Percentiles rank a stretch among this genome's conserved stretches.
Evolutionary conservation across 1,139 yeast species (phyloP).

Genomic region (Suhomyces coccinellae): DNA sequence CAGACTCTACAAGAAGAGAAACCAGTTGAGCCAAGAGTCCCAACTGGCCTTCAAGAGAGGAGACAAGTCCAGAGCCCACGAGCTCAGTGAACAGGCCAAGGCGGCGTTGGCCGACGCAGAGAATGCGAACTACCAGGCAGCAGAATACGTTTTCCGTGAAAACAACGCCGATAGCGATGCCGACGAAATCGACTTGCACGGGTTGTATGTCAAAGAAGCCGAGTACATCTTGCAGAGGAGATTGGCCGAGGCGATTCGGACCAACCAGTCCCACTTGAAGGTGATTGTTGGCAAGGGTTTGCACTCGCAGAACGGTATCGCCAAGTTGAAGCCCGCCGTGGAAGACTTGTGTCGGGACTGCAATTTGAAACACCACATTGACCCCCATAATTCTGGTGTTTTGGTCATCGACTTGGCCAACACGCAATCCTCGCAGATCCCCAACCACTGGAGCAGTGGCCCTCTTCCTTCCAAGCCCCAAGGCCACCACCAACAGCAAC

Average conservation of each 20-base stretch:
- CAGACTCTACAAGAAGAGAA: slow-evolving; percentile 57
- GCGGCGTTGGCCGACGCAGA: slow-evolving; percentile 62
- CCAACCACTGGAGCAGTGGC: slow-evolving; percentile 46
- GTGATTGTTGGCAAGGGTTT: slow-evolving; percentile 95
- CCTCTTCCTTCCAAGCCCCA: slow-evolving; percentile 27
- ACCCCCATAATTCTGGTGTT: slow-evolving; percentile 77
- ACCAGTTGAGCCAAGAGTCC: slow-evolving; percentile 61
- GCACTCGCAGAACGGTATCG: slow-evolving; percentile 79
- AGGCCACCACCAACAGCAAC: slow-evolving; percentile 32
- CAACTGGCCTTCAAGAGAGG: slow-evolving; percentile 77
- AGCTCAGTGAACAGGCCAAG: slow-evolving; percentile 70
- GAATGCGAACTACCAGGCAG: slow-evolving; percentile 72
- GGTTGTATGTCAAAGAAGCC: slow-evolving; percentile 88
- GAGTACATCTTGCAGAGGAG: slow-evolving; percentile 72
- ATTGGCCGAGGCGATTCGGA: slow-evolving; percentile 61
- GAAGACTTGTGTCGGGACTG: slow-evolving; percentile 72
- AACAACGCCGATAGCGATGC: slow-evolving; percentile 82
- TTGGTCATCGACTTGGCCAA: slow-evolving; percentile 61
- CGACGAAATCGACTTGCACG: slow-evolving; percentile 92
- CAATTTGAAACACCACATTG: slow-evolving; percentile 59
- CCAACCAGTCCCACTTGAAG: slow-evolving; percentile 56
- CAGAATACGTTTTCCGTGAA: slow-evolving; percentile 84
- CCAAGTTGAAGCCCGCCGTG: slow-evolving; percentile 88
- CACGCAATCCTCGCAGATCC: slow-evolving; percentile 45
- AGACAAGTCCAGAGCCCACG: slow-evolving; percentile 70